Conservation (phyloP, 305 asterid species). For the Rubia balearica region DNA sequence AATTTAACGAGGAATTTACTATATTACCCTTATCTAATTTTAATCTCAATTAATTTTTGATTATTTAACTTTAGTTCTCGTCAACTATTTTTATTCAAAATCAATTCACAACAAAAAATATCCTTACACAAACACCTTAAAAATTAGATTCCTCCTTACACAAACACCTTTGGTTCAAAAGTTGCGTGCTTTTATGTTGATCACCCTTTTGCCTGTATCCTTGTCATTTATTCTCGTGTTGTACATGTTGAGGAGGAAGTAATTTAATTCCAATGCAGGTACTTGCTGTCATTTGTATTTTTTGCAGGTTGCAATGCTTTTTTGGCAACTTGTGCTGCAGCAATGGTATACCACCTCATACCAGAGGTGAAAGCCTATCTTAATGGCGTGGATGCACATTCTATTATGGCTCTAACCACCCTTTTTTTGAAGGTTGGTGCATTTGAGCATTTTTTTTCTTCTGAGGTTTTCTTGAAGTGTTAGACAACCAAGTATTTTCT, state of each 20-base stretch:
- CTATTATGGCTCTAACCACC: slow-evolving; percentile 92
- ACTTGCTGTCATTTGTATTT: slow-evolving; percentile 51
- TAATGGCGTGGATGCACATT: slow-evolving; percentile 89
- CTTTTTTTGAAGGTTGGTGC: slow-evolving; percentile 72
- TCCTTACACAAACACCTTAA: no score
- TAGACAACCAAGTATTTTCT: neutral
- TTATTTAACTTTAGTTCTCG: no score
- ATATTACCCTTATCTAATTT: no score
- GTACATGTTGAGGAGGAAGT: slow-evolving; percentile 8
- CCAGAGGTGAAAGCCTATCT: slow-evolving; percentile 98
- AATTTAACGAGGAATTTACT: no score
- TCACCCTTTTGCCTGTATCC: neutral
- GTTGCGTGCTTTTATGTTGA: neutral
- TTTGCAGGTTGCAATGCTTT: slow-evolving; percentile 54
- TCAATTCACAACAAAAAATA: no score
- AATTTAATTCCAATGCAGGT: slow-evolving; percentile 47
- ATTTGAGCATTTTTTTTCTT: neutral
- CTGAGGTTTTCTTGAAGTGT: neutral
- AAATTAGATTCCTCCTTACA: no score
- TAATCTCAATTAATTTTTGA: no score
- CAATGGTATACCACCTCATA: slow-evolving; percentile 79
- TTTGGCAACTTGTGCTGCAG: slow-evolving; percentile 68
- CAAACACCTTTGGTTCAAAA: neutral
- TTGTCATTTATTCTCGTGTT: neutral
- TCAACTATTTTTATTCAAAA: no score